Percentiles rank a stretch among this genome's conserved stretches.
These are phyloP conservation scores for Colletotrichum camelliae DNA, from an alignment of 2,329 filamentous ascomycete species.

Conservation along the genomic window DNA sequence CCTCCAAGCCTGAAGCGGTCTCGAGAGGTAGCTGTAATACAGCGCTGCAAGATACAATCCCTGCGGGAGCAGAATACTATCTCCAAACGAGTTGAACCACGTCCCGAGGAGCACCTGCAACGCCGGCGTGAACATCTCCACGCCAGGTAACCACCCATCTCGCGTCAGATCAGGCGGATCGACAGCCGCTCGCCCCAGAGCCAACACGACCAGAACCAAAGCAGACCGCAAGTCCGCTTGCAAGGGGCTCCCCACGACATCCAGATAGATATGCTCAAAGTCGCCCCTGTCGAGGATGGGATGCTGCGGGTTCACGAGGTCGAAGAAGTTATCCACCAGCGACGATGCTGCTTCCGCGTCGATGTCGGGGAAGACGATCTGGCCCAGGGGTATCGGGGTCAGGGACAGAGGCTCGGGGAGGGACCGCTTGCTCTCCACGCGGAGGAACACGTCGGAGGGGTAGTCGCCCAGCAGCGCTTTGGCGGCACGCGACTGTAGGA, in stretches of 20 bases:
- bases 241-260: background rate
- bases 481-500: background rate
- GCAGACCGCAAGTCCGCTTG: background rate
- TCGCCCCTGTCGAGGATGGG: background rate
- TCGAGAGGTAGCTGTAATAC: background rate
- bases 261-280: background rate
- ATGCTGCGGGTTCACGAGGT: background rate
- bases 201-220: background rate
- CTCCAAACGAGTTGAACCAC: background rate
- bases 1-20: conserved; percentile 24
- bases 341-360: background rate
- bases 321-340: background rate
- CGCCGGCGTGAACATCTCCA: background rate
- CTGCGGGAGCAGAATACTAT: background rate
- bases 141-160: background rate
- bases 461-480: background rate
- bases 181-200: background rate
- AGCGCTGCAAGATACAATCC: background rate
- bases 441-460: background rate
- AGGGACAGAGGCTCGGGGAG: background rate
- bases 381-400: background rate
- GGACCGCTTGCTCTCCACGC: background rate
- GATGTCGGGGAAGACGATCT: background rate
- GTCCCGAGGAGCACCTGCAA: background rate
- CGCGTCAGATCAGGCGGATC: background rate